Evolutionary conservation across 1,139 yeast species (phyloP), one percentile per base, ranked within the genome.

Genomic region (Sugiyamaella japonica): DNA sequence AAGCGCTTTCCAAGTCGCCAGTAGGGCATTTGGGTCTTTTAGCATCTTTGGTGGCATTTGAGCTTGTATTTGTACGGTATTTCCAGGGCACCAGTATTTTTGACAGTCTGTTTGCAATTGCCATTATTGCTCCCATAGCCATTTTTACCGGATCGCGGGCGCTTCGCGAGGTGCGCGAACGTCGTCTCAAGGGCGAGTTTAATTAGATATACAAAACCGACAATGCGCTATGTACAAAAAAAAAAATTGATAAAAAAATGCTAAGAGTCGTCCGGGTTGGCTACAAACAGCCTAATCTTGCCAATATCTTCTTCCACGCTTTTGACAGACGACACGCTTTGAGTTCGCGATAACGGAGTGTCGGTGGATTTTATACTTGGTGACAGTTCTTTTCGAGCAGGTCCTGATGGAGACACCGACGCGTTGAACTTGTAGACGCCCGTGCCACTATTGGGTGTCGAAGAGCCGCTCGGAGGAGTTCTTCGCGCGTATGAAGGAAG

Each of bases 71-170:
- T 64, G 70, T 80, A 61, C 78, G 76, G 59, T 91, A 91, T 73
- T 91, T 83, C 72, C 69, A 83, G 61, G 86, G 89, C 31, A 76
- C 81, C 41, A 77, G 89, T 23, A 88, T 91, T 52, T 90, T 91
- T 70, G 76, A 81, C 20, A 84, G 96, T 1, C 69, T 90, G 49
- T 75, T 76, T 59, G 76, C 81, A 59, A 72, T 78, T 9, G 75
- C 78, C 9, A 60, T 82, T 23, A 72, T 85, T 54, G 77, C 80
- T 5, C 79, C 83, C 1, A 79, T 88, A 39, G 75, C 86, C 29
- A 68, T 87, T 45, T 78, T 80, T 68, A 74, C 84, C 56, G 96
- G 96, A n/a, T 78, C 89, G 7, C 79, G 82, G 62, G 87, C 86
- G 13, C 69, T 83, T 38, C 56, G 72, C 38, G 73, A 70, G 50